These are phyloP conservation scores for Lasiodiplodia sp. DNA, from an alignment of 2,329 filamentous ascomycete species.

Conservation along the genomic window DNA sequence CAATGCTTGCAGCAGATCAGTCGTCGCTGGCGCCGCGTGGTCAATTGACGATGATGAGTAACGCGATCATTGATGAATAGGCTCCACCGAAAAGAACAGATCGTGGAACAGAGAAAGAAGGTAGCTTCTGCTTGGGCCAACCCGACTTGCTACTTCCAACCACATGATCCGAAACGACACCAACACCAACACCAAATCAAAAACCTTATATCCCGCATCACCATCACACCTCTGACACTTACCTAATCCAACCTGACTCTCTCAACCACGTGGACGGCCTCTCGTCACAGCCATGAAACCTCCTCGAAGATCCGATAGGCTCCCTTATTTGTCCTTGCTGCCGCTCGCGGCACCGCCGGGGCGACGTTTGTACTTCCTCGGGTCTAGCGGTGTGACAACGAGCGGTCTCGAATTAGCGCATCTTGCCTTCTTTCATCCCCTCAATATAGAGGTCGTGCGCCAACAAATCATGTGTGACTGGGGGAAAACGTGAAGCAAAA, in stretches of 20 bases:
- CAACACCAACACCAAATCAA: background rate
- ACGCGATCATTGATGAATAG: too few relatives aligned
- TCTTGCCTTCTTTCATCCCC: background rate
- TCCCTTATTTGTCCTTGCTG: background rate
- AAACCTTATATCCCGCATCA: background rate
- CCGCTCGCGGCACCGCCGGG: constrained; percentile 3
- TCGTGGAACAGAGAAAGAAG: background rate
- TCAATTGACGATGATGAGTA: too few relatives aligned
- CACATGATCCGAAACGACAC: background rate
- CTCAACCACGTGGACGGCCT: too few relatives aligned
- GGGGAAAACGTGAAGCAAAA: too few relatives aligned
- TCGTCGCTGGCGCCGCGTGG: background rate
- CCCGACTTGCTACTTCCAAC: background rate
- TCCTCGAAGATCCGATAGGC: background rate
- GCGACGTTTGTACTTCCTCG: constrained; percentile 27
- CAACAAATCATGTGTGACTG: too few relatives aligned
- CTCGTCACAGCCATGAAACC: background rate
- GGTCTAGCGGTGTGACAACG: constrained; percentile 12
- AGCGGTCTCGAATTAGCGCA: constrained; percentile 1
- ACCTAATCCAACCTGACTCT: background rate
- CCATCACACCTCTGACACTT: background rate
- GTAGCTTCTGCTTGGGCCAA: background rate
- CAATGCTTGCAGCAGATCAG: background rate
- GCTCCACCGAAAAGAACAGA: too few relatives aligned
- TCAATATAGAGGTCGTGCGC: too few relatives aligned